These are phyloP conservation scores for Candida ponderosae DNA, from an alignment of 805 yeast species.

Conservation along the genomic window DNA sequence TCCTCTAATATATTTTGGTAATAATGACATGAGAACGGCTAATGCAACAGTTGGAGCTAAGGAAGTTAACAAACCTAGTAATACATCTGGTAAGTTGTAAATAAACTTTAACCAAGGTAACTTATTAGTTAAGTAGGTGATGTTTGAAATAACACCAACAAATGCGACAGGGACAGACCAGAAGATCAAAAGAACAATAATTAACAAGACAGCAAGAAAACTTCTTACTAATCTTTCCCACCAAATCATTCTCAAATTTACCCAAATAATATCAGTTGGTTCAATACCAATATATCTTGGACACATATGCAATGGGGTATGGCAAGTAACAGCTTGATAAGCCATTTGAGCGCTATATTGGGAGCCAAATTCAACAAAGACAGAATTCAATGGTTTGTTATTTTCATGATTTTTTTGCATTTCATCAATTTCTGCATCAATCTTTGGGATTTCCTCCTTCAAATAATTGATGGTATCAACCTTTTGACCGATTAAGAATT, in stretches of 20 bases:
- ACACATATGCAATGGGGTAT: slow-evolving; percentile 53
- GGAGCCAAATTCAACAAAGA: slow-evolving; percentile 70
- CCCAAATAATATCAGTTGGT: slow-evolving; percentile 60
- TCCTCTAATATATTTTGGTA: slow-evolving; percentile 57
- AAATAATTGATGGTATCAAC: slow-evolving; percentile 56
- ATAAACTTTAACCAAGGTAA: slow-evolving; percentile 49
- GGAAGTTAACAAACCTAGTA: slow-evolving; percentile 62
- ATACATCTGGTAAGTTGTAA: slow-evolving; percentile 40
- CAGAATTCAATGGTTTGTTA: slow-evolving; percentile 63
- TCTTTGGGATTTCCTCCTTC: slow-evolving; percentile 44
- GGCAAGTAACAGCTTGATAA: slow-evolving; percentile 53
- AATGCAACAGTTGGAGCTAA: slow-evolving; percentile 61
- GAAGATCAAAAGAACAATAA: slow-evolving; percentile 46
- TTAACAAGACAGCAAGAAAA: slow-evolving; percentile 42
- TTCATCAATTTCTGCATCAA: slow-evolving; percentile 48
- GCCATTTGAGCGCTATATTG: slow-evolving; percentile 75
- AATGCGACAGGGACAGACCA: slow-evolving; percentile 80
- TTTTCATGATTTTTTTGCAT: slow-evolving; percentile 44
- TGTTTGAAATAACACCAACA: slow-evolving; percentile 67
- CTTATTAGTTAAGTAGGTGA: slow-evolving; percentile 52
- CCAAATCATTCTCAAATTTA: slow-evolving; percentile 71
- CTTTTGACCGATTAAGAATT: slow-evolving; percentile 43
- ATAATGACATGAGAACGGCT: slow-evolving; percentile 54
- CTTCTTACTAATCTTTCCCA: slow-evolving; percentile 62
- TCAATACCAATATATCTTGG: slow-evolving; percentile 58